A percentile compares a stretch with the other conserved stretches of the same genome.
These are phyloP conservation scores for Phylloporus sp. DNA, from an alignment of 768 basidiomycete species.

Conservation along the genomic window DNA sequence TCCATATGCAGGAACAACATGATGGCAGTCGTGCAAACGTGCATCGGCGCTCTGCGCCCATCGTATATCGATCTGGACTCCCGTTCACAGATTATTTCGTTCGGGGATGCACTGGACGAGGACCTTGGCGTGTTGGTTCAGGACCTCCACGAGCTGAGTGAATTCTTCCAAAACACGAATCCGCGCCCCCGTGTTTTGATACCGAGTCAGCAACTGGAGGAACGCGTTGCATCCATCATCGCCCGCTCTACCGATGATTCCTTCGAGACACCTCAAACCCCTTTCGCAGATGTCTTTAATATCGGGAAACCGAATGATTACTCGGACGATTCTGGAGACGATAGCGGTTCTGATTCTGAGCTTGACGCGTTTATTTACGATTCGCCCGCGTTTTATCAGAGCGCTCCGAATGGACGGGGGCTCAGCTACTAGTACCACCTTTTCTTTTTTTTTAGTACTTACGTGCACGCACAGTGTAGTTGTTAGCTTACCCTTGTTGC, in stretches of 20 bases:
- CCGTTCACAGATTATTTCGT: conserved; percentile 35
- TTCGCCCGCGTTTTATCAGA: conserved; percentile 42
- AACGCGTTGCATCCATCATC: conserved; percentile 75
- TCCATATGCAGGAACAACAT: conserved; percentile 70
- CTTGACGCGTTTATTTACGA: conserved; percentile 62
- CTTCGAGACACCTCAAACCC: conserved; percentile 65
- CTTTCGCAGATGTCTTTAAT: conserved; percentile 71
- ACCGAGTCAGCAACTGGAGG: conserved; percentile 63
- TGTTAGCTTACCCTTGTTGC: neutral
- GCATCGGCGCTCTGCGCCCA: conserved; percentile 62
- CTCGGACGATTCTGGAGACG: conserved; percentile 47
- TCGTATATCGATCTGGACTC: conserved; percentile 72
- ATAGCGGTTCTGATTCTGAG: conserved; percentile 34
- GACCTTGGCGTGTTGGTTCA: conserved; percentile 76
- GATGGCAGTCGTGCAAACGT: conserved; percentile 81
- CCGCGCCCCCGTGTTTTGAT: conserved; percentile 32
- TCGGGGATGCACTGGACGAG: conserved; percentile 42
- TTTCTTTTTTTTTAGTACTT: neutral
- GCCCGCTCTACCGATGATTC: conserved; percentile 64
- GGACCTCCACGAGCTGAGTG: conserved; percentile 70
- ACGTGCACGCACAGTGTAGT: neutral
- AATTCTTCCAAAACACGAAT: conserved; percentile 57
- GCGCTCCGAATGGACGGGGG: conserved; percentile 40
- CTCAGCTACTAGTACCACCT: conserved; percentile 10
- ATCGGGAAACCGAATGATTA: conserved; percentile 36